These are phyloP conservation scores for Yamadazyma philogaea DNA, from an alignment of 805 yeast species.

Conservation along the genomic window DNA sequence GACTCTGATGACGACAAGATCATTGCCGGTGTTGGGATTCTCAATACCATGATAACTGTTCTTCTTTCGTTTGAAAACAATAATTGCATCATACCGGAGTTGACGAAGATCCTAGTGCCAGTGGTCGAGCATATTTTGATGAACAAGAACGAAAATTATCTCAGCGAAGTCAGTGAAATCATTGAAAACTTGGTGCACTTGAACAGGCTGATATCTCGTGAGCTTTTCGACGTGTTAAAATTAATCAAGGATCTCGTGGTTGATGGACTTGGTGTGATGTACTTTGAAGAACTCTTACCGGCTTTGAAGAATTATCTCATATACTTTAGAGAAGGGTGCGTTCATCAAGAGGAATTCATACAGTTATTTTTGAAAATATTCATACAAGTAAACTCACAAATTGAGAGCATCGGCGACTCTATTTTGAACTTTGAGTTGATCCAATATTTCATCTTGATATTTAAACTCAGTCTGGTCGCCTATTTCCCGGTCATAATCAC, in stretches of 20 bases:
- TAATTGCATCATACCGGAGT: constrained; percentile 54
- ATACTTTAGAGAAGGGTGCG: constrained; percentile 17
- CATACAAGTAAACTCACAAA: constrained; percentile 43
- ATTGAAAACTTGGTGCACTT: constrained; percentile 47
- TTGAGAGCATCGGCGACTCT: constrained; percentile 56
- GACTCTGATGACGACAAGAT: constrained; percentile 56
- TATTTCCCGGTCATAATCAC: constrained; percentile 8
- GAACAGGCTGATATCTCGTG: constrained; percentile 46
- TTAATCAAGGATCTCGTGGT: constrained; percentile 33
- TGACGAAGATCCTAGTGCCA: constrained; percentile 69
- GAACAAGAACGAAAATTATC: constrained; percentile 67
- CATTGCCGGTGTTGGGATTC: constrained; percentile 76
- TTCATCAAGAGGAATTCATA: constrained; percentile 29
- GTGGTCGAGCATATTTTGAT: constrained; percentile 64
- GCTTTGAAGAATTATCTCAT: constrained; percentile 72
- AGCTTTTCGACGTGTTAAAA: constrained; percentile 72
- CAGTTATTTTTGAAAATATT: constrained; percentile 42
- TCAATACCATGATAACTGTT: constrained; percentile 80
- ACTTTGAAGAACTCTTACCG: constrained; percentile 72
- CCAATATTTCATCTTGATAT: constrained; percentile 58
- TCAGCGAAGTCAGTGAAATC: constrained; percentile 73
- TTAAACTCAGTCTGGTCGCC: constrained; percentile 32
- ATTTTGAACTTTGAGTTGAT: constrained; percentile 59
- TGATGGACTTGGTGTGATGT: constrained; percentile 51
- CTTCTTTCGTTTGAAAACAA: constrained; percentile 81